Conservation (phyloP, 495 filamentous ascomycete genomes). For the Penicillium pancosmium region DNA sequence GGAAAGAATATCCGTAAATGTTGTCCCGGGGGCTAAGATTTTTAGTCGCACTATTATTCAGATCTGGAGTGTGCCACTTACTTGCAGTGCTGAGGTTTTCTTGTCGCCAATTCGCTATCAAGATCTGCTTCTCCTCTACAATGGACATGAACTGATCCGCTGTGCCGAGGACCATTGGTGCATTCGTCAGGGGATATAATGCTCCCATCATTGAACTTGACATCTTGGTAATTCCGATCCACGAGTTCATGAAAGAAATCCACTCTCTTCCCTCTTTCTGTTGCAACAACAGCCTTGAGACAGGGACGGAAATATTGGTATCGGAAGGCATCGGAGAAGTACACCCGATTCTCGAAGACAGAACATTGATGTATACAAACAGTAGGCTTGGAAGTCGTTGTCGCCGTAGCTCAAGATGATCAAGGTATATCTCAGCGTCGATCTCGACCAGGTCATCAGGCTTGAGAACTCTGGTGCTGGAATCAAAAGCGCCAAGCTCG, state of each 20-base stretch:
- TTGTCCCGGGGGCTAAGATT: not conserved
- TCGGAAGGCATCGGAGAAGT: conserved; percentile 36
- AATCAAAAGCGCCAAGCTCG: conserved; percentile 40
- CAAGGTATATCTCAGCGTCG: conserved; percentile 24
- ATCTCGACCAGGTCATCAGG: conserved; percentile 9
- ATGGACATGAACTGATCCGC: conserved; percentile 27
- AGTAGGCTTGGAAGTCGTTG: conserved; percentile 35
- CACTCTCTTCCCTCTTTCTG: conserved; percentile 8
- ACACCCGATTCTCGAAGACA: conserved; percentile 39
- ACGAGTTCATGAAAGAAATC: conserved; percentile 27
- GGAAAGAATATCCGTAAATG: conserved; percentile 20
- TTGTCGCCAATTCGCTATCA: conserved; percentile 33
- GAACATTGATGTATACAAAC: conserved; percentile 39
- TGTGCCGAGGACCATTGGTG: conserved; percentile 18
- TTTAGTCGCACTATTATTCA: not conserved
- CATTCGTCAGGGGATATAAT: conserved; percentile 30
- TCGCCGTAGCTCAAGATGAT: conserved; percentile 27
- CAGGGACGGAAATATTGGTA: conserved; percentile 1
- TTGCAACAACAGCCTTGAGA: not conserved
- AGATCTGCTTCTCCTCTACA: conserved; percentile 32
- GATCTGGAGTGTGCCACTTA: conserved; percentile 6
- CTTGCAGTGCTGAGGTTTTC: conserved; percentile 10
- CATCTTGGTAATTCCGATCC: conserved; percentile 38
- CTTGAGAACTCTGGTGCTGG: not conserved
- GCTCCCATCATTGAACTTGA: conserved; percentile 32